A percentile compares a stretch with the other conserved stretches of the same genome.
Conservation (phyloP, 768 basidiomycete genomes). For the Auriculariales sp. region DNA sequence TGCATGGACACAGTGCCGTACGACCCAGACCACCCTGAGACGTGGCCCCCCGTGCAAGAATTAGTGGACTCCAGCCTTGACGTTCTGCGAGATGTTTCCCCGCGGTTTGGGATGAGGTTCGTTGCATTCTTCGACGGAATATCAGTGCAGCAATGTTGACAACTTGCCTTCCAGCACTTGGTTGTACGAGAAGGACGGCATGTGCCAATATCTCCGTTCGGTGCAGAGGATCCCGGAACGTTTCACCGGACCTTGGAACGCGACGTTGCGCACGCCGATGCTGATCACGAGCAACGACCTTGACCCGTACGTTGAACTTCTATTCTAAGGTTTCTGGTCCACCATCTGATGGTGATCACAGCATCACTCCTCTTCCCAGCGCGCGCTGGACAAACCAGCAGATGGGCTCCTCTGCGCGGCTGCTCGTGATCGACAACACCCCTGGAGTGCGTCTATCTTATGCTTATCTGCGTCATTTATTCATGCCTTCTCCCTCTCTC, state of each 20-base stretch:
- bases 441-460: no score
- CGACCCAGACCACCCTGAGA: not conserved
- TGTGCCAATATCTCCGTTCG: not conserved
- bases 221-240: not conserved
- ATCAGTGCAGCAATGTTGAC: not conserved
- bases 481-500: no score
- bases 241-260: constrained; percentile 2
- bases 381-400: no score
- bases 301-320: not conserved
- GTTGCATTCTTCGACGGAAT: not conserved
- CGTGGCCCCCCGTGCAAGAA: not conserved
- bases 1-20: no score
- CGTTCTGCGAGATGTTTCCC: not conserved
- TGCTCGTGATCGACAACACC: no score
- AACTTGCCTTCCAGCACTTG: not conserved
- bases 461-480: no score
- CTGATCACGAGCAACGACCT: not conserved
- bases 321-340: not conserved
- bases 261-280: constrained; percentile 1
- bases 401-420: no score
- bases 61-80: not conserved
- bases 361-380: not conserved
- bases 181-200: not conserved
- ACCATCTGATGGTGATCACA: not conserved
- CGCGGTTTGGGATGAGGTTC: not conserved